Evolutionary conservation across 805 yeast species (phyloP).

Genomic region (Yamadazyma sp.): DNA sequence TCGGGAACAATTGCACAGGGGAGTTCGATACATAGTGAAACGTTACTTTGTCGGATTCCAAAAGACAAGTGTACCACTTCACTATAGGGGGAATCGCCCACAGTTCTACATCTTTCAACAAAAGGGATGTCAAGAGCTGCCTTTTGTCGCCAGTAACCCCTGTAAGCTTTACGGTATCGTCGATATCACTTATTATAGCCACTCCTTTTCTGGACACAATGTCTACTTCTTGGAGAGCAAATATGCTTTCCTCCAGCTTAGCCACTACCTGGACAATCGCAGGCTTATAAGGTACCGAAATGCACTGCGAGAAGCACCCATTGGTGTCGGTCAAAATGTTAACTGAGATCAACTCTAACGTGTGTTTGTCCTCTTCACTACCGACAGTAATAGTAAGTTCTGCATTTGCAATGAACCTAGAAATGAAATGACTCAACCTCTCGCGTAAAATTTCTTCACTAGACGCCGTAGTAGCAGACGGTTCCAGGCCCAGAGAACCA

Average conservation of each 20-base stretch:
- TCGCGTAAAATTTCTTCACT: slow-evolving; percentile 55
- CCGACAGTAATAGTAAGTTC: slow-evolving; percentile 57
- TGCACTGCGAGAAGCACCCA: slow-evolving; percentile 62
- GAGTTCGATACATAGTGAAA: slow-evolving; percentile 94
- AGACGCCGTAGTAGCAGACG: neutral
- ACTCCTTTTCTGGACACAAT: slow-evolving; percentile 50
- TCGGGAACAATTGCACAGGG: slow-evolving; percentile 83
- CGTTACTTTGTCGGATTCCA: slow-evolving; percentile 45
- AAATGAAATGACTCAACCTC: slow-evolving; percentile 68
- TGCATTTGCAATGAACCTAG: slow-evolving; percentile 61
- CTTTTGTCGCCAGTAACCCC: slow-evolving; percentile 90
- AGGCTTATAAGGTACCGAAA: slow-evolving; percentile 62
- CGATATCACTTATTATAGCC: slow-evolving; percentile 86
- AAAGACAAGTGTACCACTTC: slow-evolving; percentile 63
- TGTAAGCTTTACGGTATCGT: slow-evolving; percentile 88
- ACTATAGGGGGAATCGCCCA: slow-evolving; percentile 76
- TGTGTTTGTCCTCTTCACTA: slow-evolving; percentile 36
- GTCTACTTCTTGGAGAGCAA: slow-evolving; percentile 45
- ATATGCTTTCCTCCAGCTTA: slow-evolving; percentile 45
- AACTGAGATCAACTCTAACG: slow-evolving; percentile 26
- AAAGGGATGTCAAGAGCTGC: slow-evolving; percentile 74
- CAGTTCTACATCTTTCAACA: slow-evolving; percentile 61
- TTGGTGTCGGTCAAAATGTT: slow-evolving; percentile 55
- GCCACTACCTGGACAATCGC: slow-evolving; percentile 54
- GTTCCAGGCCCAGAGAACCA: neutral